Evolutionary conservation across 1,139 yeast genomes (phyloP), one percentile per base, ranked within the genome.

Genomic region (Pichia sp.): DNA sequence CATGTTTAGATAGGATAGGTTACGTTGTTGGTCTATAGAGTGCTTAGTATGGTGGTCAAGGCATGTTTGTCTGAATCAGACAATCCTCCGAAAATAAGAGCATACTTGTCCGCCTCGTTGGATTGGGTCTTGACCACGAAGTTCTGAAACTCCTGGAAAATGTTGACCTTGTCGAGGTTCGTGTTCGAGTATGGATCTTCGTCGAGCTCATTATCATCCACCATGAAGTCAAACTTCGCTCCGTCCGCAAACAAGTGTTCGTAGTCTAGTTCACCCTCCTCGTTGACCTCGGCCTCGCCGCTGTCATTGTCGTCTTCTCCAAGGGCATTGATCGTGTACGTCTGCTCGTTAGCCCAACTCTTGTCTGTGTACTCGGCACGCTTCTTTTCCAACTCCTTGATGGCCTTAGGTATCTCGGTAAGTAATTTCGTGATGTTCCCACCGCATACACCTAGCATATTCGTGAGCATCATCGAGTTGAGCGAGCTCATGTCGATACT

Each of bases 151-250:
- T 76, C 73, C 6, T 71, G 69, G 64, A 82, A 84, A 8, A 90
- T 80, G 64, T 92, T 84, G 46, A 92, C 72, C 46, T 74, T 72
- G 64, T 93, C 98, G 56, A 93, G 73, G 1, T 96, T 85, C 2
- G 91, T 85, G 51, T 85, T 83, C 3, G 87, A 80, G 61, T 89
- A 76, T 3, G 96, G 92, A 69, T 93, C 97, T 64, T 91, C 97
- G 30, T 78, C 79, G 6, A 87, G 69, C 7, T 67, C 74, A 46
- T 67, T 71, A 33, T 67, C 70, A 42, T 48, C 30, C 30, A n/a
- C 36, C 40, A 30, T 41, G 43, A 58, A 59, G 41, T 45, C 57
- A 14, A 56, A 59, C 45, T 52, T 53, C 6, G 50, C 43, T 52
- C 29, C 55, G 40, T 50, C 49, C 17, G 50, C 40, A 14, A 59